Conservation (phyloP, 108 stramenopile genomes). For the Epithemia pelagica region DNA sequence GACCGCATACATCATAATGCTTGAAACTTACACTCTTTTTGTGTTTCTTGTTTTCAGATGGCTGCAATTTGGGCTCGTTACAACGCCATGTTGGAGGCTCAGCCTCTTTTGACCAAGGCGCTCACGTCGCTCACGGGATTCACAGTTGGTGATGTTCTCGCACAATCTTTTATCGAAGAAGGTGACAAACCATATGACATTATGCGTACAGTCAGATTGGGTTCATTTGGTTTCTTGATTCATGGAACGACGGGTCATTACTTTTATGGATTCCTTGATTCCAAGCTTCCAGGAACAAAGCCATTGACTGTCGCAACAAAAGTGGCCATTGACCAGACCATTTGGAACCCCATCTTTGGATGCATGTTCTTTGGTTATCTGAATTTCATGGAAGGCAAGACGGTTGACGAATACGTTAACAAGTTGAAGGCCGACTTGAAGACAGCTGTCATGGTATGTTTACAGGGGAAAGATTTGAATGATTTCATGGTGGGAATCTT, state of each 20-base stretch:
- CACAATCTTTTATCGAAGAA: slow-evolving; percentile 84
- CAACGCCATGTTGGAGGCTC: slow-evolving; percentile 80
- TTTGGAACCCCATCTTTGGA: slow-evolving; percentile 95
- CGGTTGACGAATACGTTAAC: slow-evolving; percentile 69
- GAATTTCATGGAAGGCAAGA: slow-evolving; percentile 80
- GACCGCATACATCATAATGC: slow-evolving; percentile 9
- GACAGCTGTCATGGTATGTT: slow-evolving; percentile 83
- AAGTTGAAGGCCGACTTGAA: slow-evolving; percentile 88
- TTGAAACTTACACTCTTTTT: slow-evolving; percentile 2
- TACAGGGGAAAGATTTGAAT: slow-evolving; percentile 61
- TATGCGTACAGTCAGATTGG: slow-evolving; percentile 82
- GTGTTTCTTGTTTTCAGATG: slow-evolving; percentile 6
- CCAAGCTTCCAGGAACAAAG: slow-evolving; percentile 87
- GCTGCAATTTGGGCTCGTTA: slow-evolving; percentile 80
- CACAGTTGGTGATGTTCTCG: slow-evolving; percentile 87
- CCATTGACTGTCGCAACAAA: slow-evolving; percentile 88
- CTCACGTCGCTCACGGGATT: slow-evolving; percentile 88
- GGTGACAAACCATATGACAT: slow-evolving; percentile 83
- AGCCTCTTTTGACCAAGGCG: slow-evolving; percentile 92
- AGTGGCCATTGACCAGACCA: slow-evolving; percentile 87
- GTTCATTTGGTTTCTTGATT: slow-evolving; percentile 89
- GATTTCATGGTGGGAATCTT: slow-evolving; percentile 13
- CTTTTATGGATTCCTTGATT: slow-evolving; percentile 90
- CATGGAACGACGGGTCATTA: slow-evolving; percentile 96
- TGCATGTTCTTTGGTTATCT: slow-evolving; percentile 95